Evolutionary conservation across 805 yeast species (phyloP).

Genomic region (Starmerella powellii): DNA sequence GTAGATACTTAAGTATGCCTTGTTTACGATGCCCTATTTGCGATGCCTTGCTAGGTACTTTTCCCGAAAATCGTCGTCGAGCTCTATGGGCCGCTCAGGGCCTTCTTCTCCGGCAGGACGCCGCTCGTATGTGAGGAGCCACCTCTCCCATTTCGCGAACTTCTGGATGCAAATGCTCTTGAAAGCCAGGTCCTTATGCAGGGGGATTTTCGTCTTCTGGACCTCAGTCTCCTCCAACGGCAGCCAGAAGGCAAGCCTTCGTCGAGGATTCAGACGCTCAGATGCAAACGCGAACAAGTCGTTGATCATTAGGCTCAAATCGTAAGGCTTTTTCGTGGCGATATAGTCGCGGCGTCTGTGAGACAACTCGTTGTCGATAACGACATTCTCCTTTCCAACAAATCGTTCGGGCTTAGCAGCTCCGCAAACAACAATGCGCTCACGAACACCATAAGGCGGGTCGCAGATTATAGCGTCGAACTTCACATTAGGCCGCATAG

Average conservation of each 20-base stretch:
- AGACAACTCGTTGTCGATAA: slow-evolving; percentile 72
- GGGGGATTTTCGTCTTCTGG: slow-evolving; percentile 43
- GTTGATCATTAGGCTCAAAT: slow-evolving; percentile 60
- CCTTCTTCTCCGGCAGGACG: slow-evolving; percentile 33
- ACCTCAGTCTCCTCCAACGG: slow-evolving; percentile 85
- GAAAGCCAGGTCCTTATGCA: slow-evolving; percentile 60
- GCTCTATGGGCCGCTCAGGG: slow-evolving; percentile 39
- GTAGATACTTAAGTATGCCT: no score
- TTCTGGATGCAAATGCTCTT: slow-evolving; percentile 70
- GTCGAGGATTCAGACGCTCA: slow-evolving; percentile 54
- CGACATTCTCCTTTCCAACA: slow-evolving; percentile 53
- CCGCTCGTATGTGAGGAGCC: slow-evolving; percentile 69
- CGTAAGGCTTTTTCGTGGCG: slow-evolving; percentile 86
- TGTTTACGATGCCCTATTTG: no score
- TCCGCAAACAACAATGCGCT: slow-evolving; percentile 87
- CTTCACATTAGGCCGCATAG: slow-evolving; percentile 48
- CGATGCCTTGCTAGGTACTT: slow-evolving; percentile 59
- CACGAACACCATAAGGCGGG: slow-evolving; percentile 96
- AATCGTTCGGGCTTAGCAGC: slow-evolving; percentile 55
- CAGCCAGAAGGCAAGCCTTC: slow-evolving; percentile 92
- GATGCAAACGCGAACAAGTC: slow-evolving; percentile 69
- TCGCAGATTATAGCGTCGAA: slow-evolving; percentile 84
- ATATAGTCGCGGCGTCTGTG: slow-evolving; percentile 69
- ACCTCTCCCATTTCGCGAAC: slow-evolving; percentile 86
- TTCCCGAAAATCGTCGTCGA: slow-evolving; percentile 50